Percentiles rank a stretch among this genome's conserved stretches.
phyloP scores from a whole-genome alignment of 805 yeast species.

The Maudiozyma pseudohumilis region DNA sequence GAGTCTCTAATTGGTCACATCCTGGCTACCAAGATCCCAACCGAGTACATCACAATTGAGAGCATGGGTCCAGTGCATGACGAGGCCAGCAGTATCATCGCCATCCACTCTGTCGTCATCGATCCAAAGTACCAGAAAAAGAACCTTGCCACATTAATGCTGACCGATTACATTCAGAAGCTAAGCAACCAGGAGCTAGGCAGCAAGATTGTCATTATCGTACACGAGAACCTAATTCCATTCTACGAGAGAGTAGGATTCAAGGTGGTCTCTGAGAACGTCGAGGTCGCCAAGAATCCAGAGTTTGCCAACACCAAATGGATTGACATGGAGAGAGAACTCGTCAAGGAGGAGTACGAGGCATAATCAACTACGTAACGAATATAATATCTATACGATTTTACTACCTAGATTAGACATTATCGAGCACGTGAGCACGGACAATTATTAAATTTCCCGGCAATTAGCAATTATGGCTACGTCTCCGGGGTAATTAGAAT shows the following conservation, averaged over 20 bases:
- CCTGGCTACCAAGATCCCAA: conserved; percentile 58
- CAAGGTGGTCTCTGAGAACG: conserved; percentile 49
- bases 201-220: conserved; percentile 61
- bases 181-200: conserved; percentile 81
- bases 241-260: conserved; percentile 83
- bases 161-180: conserved; percentile 87
- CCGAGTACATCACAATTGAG: conserved; percentile 21
- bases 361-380: conserved; percentile 14
- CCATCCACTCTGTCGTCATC: conserved; percentile 73
- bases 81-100: conserved; percentile 65
- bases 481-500: too few species aligned
- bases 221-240: conserved; percentile 56
- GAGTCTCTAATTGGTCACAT: conserved; percentile 67
- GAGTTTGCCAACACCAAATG: conserved; percentile 24
- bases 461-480: too few species aligned
- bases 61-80: conserved; percentile 38
- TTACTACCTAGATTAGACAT: too few species aligned
- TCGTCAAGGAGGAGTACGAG: conserved; percentile 30
- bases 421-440: too few species aligned
- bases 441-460: too few species aligned
- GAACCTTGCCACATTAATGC: conserved; percentile 70
- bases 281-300: conserved; percentile 22
- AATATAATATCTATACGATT: too few species aligned
- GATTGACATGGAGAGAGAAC: conserved; percentile 31
- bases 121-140: conserved; percentile 70